A percentile compares a stretch with the other conserved stretches of the same genome.
Evolutionary conservation across 1,139 yeast species (phyloP).

Genomic region (Sugiyamaella xylanicola): DNA sequence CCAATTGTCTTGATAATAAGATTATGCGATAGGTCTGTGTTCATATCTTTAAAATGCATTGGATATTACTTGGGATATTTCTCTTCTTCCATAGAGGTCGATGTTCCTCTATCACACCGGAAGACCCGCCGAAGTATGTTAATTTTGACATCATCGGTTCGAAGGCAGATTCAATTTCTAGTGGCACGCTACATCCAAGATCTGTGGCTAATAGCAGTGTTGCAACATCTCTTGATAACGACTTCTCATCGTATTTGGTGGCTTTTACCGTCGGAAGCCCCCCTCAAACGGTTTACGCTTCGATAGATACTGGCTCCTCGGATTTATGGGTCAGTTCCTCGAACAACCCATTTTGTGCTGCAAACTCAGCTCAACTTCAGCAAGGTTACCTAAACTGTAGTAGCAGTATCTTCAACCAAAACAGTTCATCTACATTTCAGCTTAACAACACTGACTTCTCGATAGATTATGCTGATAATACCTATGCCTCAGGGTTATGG

Average conservation of each 20-base stretch:
- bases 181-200: not conserved
- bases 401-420: conserved; percentile 26
- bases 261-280: conserved; percentile 46
- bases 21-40: no score
- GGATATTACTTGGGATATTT: not conserved
- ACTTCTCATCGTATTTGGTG: conserved; percentile 41
- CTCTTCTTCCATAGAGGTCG: not conserved
- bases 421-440: conserved; percentile 26
- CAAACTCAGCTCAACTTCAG: conserved; percentile 14
- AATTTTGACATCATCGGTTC: not conserved
- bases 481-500: conserved; percentile 64
- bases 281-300: conserved; percentile 40
- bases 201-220: not conserved
- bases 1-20: no score
- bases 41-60: not conserved
- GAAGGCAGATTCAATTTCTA: no score
- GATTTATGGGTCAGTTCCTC: conserved; percentile 61
- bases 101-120: no score
- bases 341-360: conserved; percentile 39
- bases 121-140: not conserved
- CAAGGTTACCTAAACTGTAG: conserved; percentile 20
- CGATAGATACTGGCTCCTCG: conserved; percentile 50
- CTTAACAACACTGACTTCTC: conserved; percentile 36
- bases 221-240: not conserved
- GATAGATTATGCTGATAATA: conserved; percentile 62